Base-by-base conservation (phyloP, 2,329 filamentous ascomycete genomes). In the Fonsecaea multimorphosa region DNA sequence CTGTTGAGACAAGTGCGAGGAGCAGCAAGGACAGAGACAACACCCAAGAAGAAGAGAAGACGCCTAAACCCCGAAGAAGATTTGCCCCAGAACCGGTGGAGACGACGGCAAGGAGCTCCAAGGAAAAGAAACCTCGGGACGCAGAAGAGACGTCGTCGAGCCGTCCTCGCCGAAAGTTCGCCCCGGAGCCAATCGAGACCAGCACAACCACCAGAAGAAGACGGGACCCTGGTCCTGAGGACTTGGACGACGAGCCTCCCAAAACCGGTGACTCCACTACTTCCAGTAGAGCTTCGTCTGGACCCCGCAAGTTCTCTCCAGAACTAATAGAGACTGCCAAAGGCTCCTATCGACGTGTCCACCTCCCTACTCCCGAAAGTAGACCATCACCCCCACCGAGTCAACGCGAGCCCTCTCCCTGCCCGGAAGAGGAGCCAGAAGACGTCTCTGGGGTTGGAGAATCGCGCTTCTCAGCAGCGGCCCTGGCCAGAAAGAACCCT, bases 261-360 rank as follows among this genome's bases (percentile, higher is more conserved):
- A 40, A 34, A 8, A 54, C 61, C 27, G 58, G 38, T 11, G 44
- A 55, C 19, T 67, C 65, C 12, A 27, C 61, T 16, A 16, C 64
- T 49, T 67, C 66, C 40, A 71, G 66, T 58, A 64, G 69, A 38
- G 46, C 57, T 53, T 69, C 60, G 29, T 63, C 66, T 40, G 67
- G 67, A 53, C 68, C 71, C 3, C 80, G 83, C 49, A 84, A 78
- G 66, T 96, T 96, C 76, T 85, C 89, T 32, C 92, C 92, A 12
- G 89, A 94, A 73, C 82, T 96, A 62, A 89, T 96, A 68, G 92
- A 94, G 77, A 93, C 91, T 2, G 90, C 90, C 3, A 87, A 88
- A 72, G 85, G 92, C 60, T 87, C 88, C 36, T 87, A 90, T 68
- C 87, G 87, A 73, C 85, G 85, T 16, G 61, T 69, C 11, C 65